Evolutionary conservation across 2,329 filamentous ascomycete species (phyloP).

Genomic region (Curvularia eragrostidis): DNA sequence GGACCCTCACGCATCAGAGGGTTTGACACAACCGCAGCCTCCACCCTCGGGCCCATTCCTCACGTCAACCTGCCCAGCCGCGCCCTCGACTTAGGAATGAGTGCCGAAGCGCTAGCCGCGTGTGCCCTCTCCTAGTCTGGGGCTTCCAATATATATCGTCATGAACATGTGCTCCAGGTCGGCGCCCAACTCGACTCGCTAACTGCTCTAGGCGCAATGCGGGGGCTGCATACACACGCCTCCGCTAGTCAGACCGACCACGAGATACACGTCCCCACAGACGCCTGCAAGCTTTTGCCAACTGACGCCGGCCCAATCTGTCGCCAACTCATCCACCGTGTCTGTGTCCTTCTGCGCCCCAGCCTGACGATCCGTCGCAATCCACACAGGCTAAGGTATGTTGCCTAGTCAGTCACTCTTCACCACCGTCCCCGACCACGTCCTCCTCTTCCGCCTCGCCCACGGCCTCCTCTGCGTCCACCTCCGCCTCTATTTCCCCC

Average conservation of each 20-base stretch:
- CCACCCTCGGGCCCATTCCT: slow-evolving; percentile 23
- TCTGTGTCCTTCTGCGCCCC: neutral
- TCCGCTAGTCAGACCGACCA: neutral
- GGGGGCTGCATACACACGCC: slow-evolving; percentile 1
- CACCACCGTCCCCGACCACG: slow-evolving; percentile 38
- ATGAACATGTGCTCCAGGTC: slow-evolving; percentile 8
- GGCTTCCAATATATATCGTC: slow-evolving; percentile 16
- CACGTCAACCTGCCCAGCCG: slow-evolving; percentile 20
- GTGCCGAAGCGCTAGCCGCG: slow-evolving; percentile 28
- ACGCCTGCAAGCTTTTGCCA: neutral
- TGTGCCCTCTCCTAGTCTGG: slow-evolving; percentile 17
- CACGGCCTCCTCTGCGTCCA: slow-evolving; percentile 36
- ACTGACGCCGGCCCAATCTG: neutral
- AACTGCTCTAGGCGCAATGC: neutral
- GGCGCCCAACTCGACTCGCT: neutral
- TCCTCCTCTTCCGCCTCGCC: slow-evolving; percentile 23
- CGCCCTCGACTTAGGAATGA: slow-evolving; percentile 4
- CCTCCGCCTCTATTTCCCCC: slow-evolving; percentile 41
- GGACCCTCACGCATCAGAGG: slow-evolving; percentile 24
- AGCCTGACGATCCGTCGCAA: neutral
- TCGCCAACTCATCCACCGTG: neutral
- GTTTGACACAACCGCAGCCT: slow-evolving; percentile 9
- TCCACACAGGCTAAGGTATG: neutral
- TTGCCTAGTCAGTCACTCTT: slow-evolving; percentile 11
- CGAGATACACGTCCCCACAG: neutral